These are phyloP conservation scores for Apiotrichum gamsii DNA, from an alignment of 1,284 basidiomycete genomes.

Conservation along the genomic window DNA sequence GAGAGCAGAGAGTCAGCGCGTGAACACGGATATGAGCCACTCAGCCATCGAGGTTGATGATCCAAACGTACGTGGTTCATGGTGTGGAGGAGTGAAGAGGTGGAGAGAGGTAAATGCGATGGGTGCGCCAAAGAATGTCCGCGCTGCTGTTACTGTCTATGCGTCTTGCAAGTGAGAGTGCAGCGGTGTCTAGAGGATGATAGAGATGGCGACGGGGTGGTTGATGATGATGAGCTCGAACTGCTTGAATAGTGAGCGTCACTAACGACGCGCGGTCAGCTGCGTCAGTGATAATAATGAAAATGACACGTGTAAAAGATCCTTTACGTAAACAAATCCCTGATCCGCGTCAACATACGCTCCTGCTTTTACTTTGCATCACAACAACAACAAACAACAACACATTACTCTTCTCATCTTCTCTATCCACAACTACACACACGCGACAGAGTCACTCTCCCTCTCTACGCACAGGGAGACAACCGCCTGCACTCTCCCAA, in stretches of 20 bases:
- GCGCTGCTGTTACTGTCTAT: too few relatives aligned
- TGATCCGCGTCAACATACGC: neutral
- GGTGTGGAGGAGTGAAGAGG: neutral
- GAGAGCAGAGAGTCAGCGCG: neutral
- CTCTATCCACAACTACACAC: too few relatives aligned
- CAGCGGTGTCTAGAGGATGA: too few relatives aligned
- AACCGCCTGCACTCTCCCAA: neutral
- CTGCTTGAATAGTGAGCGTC: neutral
- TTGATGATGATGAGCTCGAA: neutral
- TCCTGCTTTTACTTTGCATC: too few relatives aligned
- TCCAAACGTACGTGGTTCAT: conserved; percentile 26
- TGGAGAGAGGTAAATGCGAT: too few relatives aligned
- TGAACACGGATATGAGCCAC: too few relatives aligned
- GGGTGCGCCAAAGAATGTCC: too few relatives aligned
- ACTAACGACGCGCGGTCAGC: neutral
- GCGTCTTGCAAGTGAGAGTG: neutral
- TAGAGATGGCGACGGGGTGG: neutral
- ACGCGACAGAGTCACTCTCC: too few relatives aligned
- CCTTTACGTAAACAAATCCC: neutral
- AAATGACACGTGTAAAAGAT: neutral
- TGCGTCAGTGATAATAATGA: neutral
- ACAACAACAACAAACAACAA: neutral
- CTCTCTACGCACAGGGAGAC: neutral
- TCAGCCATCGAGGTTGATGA: too few relatives aligned
- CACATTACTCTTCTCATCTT: too few relatives aligned